phyloP scores from a whole-genome alignment of 2,329 filamentous ascomycete species.

The Corniculantispora saksenae region DNA sequence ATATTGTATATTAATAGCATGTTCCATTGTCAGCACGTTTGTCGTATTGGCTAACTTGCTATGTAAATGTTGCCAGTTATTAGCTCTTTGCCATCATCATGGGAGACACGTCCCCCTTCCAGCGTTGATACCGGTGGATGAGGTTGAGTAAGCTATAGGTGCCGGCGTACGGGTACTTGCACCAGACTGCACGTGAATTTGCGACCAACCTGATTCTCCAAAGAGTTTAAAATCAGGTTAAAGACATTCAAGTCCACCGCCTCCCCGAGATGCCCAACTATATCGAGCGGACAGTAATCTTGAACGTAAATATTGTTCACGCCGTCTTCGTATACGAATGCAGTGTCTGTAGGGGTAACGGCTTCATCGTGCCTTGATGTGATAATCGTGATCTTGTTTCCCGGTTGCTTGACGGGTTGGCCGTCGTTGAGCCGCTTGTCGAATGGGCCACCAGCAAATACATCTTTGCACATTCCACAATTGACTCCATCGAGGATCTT shows the following conservation, averaged over 20 bases:
- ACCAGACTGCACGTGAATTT: conserved; percentile 9
- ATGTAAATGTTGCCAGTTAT: background rate
- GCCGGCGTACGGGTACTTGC: background rate
- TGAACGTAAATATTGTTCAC: conserved; percentile 22
- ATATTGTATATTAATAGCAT: background rate
- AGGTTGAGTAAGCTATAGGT: background rate
- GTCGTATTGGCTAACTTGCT: background rate
- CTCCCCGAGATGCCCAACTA: conserved; percentile 22
- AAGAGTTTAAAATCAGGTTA: conserved; percentile 19
- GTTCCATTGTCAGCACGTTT: background rate
- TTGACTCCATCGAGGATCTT: conserved; percentile 13
- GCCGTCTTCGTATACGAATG: conserved; percentile 18
- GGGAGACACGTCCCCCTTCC: background rate
- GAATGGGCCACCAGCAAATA: conserved; percentile 19
- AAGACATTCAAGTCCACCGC: conserved; percentile 21
- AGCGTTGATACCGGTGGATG: background rate
- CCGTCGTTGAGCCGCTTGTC: conserved; percentile 19
- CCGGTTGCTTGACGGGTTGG: conserved; percentile 17
- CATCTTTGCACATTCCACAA: conserved; percentile 21
- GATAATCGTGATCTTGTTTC: conserved; percentile 22
- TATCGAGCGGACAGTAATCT: conserved; percentile 22
- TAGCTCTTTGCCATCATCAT: background rate
- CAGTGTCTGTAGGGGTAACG: conserved; percentile 18
- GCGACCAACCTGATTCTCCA: conserved; percentile 17
- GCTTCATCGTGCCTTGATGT: conserved; percentile 20